Conservation (phyloP, 352 stramenopile genomes). For the Phytophthora vignae region DNA sequence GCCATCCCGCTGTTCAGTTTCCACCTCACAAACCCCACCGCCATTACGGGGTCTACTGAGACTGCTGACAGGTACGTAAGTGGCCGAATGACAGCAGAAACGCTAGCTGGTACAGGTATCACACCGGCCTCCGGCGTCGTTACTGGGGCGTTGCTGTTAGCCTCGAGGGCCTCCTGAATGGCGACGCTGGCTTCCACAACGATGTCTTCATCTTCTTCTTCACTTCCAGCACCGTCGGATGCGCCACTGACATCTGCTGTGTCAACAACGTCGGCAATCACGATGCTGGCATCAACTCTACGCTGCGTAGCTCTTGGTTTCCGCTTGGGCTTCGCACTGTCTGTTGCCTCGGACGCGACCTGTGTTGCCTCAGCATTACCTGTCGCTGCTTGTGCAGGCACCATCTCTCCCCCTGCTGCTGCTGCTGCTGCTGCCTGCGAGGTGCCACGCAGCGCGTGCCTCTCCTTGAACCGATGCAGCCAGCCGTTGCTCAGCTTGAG, state of each 20-base stretch:
- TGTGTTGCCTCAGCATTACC: neutral
- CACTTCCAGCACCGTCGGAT: neutral
- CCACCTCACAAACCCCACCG: slow-evolving; percentile 42
- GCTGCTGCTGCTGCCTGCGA: slow-evolving; percentile 16
- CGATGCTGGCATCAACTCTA: neutral
- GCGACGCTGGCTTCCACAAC: neutral
- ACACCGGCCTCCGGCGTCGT: neutral
- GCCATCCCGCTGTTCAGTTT: slow-evolving; percentile 26
- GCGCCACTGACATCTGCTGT: neutral
- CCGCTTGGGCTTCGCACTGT: slow-evolving; percentile 10
- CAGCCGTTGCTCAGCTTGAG: slow-evolving; percentile 61
- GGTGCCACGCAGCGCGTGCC: slow-evolving; percentile 29
- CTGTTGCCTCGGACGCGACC: neutral
- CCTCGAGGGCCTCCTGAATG: neutral
- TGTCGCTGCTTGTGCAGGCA: neutral
- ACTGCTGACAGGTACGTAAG: slow-evolving; percentile 39
- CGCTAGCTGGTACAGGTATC: neutral
- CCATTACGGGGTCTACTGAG: slow-evolving; percentile 21
- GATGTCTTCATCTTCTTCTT: neutral
- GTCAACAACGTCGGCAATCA: neutral
- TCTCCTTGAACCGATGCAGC: slow-evolving; percentile 57
- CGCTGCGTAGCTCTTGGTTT: slow-evolving; percentile 25
- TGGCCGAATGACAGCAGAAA: slow-evolving; percentile 9
- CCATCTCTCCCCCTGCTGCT: neutral
- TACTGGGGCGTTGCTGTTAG: neutral